Conservation (phyloP, 2,329 filamentous ascomycete species). For the Peltaster fructicola region DNA sequence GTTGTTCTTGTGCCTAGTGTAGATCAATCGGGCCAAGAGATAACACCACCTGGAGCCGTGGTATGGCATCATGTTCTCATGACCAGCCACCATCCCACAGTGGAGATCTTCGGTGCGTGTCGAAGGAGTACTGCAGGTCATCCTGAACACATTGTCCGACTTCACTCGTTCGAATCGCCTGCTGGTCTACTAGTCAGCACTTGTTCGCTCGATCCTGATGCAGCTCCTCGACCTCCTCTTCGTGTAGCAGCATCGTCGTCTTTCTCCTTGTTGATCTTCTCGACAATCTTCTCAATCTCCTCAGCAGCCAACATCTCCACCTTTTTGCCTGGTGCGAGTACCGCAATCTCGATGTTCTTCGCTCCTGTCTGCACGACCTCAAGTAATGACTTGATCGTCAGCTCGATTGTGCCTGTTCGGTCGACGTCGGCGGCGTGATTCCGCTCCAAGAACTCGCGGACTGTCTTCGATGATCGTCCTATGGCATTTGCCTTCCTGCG, state of each 20-base stretch:
- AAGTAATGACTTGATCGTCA: constrained; percentile 93
- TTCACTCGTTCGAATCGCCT: constrained; percentile 14
- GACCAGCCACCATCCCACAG: too few species aligned
- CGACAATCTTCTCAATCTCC: constrained; percentile 93
- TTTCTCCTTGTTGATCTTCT: constrained; percentile 98
- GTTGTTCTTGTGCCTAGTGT: too few species aligned
- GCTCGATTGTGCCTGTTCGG: constrained; percentile 82
- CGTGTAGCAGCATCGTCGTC: constrained; percentile 96
- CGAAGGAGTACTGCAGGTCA: too few species aligned
- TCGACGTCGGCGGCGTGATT: constrained; percentile 99
- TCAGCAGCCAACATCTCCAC: constrained; percentile 91
- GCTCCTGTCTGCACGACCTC: constrained; percentile 97
- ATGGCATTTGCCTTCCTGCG: constrained; percentile 97
- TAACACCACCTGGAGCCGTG: too few species aligned
- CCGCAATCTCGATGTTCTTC: constrained; percentile 98
- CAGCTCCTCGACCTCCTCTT: constrained; percentile 45
- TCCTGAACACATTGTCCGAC: too few species aligned
- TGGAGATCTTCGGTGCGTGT: too few species aligned
- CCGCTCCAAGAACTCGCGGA: constrained; percentile 93
- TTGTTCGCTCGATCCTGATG: constrained; percentile 13
- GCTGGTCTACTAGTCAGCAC: constrained; percentile 19
- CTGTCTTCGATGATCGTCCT: constrained; percentile 94
- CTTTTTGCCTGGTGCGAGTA: constrained; percentile 83
- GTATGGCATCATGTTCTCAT: too few species aligned
- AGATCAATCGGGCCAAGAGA: too few species aligned